Percentiles rank a stretch among this genome's conserved stretches.
Evolutionary conservation across 2,329 filamentous ascomycete genomes (phyloP).

Genomic region (Sporothrix schenckii): DNA sequence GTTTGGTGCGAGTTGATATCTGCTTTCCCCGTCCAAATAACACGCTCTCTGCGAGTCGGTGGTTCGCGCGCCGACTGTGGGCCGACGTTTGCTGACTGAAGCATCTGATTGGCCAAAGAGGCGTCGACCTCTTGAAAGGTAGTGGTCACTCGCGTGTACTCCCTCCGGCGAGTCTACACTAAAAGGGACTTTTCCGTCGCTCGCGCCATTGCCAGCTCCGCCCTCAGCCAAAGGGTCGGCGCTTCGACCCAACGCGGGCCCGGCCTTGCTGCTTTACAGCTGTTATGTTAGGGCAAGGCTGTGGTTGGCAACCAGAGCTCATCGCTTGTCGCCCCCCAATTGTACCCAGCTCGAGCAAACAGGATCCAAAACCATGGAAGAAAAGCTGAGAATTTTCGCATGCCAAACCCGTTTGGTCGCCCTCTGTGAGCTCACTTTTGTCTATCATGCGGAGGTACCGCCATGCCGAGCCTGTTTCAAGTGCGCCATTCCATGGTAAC

Average conservation of each 20-base stretch:
- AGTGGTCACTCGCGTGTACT: not conserved
- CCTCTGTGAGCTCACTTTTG: not conserved
- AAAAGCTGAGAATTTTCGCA: not conserved
- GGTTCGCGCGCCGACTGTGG: constrained; percentile 23
- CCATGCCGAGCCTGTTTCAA: not conserved
- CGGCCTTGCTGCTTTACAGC: not conserved
- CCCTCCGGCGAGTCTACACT: not conserved
- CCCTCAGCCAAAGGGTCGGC: not conserved
- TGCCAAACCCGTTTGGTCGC: too few relatives aligned
- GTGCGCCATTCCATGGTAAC: not conserved
- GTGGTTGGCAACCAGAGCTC: not conserved
- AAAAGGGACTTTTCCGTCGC: not conserved
- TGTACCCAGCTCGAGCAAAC: too few relatives aligned
- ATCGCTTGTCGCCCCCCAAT: not conserved
- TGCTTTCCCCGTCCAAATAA: not conserved
- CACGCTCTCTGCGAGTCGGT: not conserved
- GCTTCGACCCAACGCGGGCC: constrained; percentile 19
- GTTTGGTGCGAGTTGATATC: too few relatives aligned
- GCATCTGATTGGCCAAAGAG: constrained; percentile 18
- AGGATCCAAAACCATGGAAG: not conserved
- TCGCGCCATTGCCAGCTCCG: constrained; percentile 15
- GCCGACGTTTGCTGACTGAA: not conserved
- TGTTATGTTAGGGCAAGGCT: too few relatives aligned
- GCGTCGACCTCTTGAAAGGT: not conserved
- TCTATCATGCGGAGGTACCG: not conserved